phyloP scores from a whole-genome alignment of 331 rosid genomes.

The Quercus lobata region DNA sequence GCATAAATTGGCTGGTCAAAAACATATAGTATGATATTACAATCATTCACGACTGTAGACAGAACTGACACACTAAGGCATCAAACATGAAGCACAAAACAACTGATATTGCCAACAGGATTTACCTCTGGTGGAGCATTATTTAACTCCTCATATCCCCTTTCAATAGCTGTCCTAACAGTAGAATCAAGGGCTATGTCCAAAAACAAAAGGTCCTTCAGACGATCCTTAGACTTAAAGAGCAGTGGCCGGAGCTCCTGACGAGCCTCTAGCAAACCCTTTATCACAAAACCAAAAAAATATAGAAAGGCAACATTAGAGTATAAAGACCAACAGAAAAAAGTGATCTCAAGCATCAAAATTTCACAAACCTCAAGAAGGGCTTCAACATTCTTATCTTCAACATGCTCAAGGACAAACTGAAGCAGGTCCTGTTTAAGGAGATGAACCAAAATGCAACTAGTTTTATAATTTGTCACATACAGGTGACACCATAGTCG shows the following conservation, averaged over 20 bases:
- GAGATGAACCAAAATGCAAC: constrained; percentile 15
- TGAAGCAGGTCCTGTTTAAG: constrained; percentile 55
- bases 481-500: constrained; percentile 11
- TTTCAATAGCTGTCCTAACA: constrained; percentile 90
- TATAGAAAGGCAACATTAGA: constrained; percentile 8
- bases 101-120: constrained; percentile 7
- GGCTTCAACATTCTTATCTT: constrained; percentile 66
- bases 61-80: not conserved
- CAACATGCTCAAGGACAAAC: constrained; percentile 74
- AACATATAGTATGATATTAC: not conserved
- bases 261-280: constrained; percentile 98
- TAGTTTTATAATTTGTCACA: constrained; percentile 15
- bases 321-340: not conserved
- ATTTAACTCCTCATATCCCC: constrained; percentile 77
- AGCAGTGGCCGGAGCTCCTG: constrained; percentile 74
- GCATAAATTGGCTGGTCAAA: constrained; percentile 27
- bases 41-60: not conserved
- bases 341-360: constrained; percentile 5
- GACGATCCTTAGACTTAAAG: constrained; percentile 63
- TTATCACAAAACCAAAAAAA: constrained; percentile 12
- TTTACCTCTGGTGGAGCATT: constrained; percentile 82
- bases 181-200: constrained; percentile 97
- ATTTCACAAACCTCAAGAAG: constrained; percentile 71
- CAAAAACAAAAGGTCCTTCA: constrained; percentile 91
- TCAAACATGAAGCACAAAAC: constrained; percentile 13